Base-by-base conservation (phyloP, 2,329 filamentous ascomycete genomes). In the Phaeosphaeria sp. region DNA sequence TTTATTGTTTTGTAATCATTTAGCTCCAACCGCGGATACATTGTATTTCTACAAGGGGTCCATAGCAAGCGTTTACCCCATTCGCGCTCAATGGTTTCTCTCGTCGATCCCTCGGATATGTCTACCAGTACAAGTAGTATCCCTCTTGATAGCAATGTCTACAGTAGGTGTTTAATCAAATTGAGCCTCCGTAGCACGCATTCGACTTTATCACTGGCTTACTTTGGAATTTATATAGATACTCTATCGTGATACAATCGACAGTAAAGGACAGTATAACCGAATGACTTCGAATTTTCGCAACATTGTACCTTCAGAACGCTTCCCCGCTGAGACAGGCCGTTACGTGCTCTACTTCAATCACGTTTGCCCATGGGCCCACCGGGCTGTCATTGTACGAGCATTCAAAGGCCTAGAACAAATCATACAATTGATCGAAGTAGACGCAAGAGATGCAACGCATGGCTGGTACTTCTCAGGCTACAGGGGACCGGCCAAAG, bases 311-410 rank as follows among this genome's bases (percentile, higher is more conserved):
- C 87, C 85, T 0, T 81, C 77, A 3, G 79, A 83, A 1, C 76
- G 78, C 20, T 89, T 87, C 58, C 83, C 87, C 0, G 82, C 87
- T 0, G 85, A 87, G 60, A 83, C 81, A 56, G 83, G 81, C 50
- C 84, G 87, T 18, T 90, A 89, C 75, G 84, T 82, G 0, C 77
- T 90, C 3, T 90, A 89, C 69, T 72, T 88, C 46, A 85, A 85
- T 42, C 81, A 82, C 5, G 83, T 82, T 6, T 90, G 88, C 63
- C 87, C 87, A 4, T 90, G 87, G 87, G 86, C 87, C 44, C 83
- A 85, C 58, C 79, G 83, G 11, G 64, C 77, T 1, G 79, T 82
- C 56, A 77, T 85, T 21, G 78, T 82, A 2, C 78, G 79, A 46
- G 74, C 67, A 3, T 73, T 86, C 44, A 86, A 86, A 65, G 81